Base-by-base conservation (phyloP, 2,329 filamentous ascomycete species). In the Fusarium pseudocircinatum region DNA sequence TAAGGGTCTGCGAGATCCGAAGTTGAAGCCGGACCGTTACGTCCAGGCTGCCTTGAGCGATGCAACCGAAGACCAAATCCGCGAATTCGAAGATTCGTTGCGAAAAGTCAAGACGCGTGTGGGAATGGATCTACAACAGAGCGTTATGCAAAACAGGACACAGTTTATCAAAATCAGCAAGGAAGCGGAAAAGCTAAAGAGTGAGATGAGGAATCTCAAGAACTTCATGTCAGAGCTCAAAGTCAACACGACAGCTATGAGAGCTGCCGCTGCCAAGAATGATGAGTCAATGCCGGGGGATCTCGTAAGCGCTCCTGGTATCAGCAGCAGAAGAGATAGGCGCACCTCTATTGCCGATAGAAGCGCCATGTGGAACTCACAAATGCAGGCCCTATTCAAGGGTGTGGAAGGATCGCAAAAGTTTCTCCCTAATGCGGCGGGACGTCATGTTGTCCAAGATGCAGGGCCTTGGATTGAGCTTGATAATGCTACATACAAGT, bases 121-220 rank as follows among this genome's bases (percentile, higher is more conserved):
- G 14, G 92, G 93, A 10, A 88, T 91, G 54, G 95, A 98, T 77
- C 87, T 99, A 28, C 96, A 98, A 82, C 94, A 97, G 79, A 98
- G 95, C 83, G 93, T 99, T 57, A 96, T 97, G 83, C 95, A 98
- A 82, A 99, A 99, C 82, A 91, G 96, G 54, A 97, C 94, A 0
- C 96, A 98, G 79, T 99, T 99, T 80, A 98, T 99, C 86, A 97
- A 97, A 83, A 98, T 99, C 82, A 98, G 95, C 81, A 98, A 98
- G 83, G 96, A 99, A 84, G 96, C 97, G 4, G 96, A 99, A 83
- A 98, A 97, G 84, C 90, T 99, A 65, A 98, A 98, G 84, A 90
- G 91, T 62, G 96, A 99, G 82, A 98, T 99, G 96, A 90, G 94
- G 59, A 94, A 94, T 12, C 88, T 99, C 37, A 91, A 94, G 49